Evolutionary conservation across 306 rosid species (phyloP).

Genomic region (Luffa acutangula): DNA sequence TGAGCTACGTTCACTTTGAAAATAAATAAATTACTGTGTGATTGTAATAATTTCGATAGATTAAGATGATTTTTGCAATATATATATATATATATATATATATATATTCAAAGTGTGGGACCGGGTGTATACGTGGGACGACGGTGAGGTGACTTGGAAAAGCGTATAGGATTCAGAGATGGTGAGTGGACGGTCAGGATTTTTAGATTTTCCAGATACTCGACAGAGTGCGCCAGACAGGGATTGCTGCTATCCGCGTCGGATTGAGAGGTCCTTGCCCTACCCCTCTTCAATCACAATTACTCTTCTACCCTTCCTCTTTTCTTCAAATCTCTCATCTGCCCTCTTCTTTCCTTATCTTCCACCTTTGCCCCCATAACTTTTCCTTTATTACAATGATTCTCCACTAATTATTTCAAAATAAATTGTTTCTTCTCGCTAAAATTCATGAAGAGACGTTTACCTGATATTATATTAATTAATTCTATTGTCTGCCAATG

Average conservation of each 20-base stretch:
- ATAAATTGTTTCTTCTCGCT: not conserved
- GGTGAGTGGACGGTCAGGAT: conserved; percentile 8
- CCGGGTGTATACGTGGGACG: not conserved
- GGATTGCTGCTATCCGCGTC: conserved; percentile 13
- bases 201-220: not conserved
- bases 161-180: not conserved
- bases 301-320: not conserved
- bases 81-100: too few species aligned
- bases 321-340: not conserved
- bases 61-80: too few species aligned
- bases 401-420: not conserved
- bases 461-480: not conserved
- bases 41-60: too few species aligned
- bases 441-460: not conserved
- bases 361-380: not conserved
- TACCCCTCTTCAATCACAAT: not conserved
- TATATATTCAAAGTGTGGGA: not conserved
- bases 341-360: not conserved
- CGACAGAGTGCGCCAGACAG: conserved; percentile 7
- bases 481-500: not conserved
- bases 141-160: conserved; percentile 10
- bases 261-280: conserved; percentile 1
- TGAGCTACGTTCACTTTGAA: too few species aligned
- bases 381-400: not conserved
- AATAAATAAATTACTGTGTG: too few species aligned